Conservation (phyloP, 495 filamentous ascomycete genomes). For the Aspergillus baeticus region DNA sequence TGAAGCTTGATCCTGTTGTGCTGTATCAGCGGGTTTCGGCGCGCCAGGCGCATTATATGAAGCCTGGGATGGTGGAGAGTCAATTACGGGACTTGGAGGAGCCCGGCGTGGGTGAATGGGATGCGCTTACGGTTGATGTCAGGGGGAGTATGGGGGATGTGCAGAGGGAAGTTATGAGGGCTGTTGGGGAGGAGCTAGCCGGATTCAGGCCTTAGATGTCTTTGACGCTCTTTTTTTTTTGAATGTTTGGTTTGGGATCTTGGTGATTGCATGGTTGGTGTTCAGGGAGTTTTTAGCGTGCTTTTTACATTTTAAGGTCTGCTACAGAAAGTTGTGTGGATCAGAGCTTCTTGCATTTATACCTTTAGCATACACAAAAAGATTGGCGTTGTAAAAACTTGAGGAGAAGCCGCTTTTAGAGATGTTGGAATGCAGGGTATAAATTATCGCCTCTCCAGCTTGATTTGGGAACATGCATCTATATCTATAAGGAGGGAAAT, state of each 20-base stretch:
- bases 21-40: slow-evolving; percentile 71
- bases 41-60: slow-evolving; percentile 92
- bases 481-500: not conserved
- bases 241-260: slow-evolving; percentile 16
- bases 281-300: too few relatives aligned
- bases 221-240: slow-evolving; percentile 2
- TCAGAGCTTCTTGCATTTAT: too few relatives aligned
- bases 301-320: too few relatives aligned
- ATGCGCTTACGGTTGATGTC: slow-evolving; percentile 84
- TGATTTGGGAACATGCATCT: too few relatives aligned
- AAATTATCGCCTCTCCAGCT: too few relatives aligned
- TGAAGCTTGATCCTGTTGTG: slow-evolving; percentile 70
- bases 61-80: slow-evolving; percentile 92
- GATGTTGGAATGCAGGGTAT: too few relatives aligned
- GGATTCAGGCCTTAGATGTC: slow-evolving; percentile 25
- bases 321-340: too few relatives aligned
- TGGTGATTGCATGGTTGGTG: not conserved
- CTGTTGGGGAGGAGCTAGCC: slow-evolving; percentile 44
- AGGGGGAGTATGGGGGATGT: slow-evolving; percentile 63
- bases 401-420: too few relatives aligned
- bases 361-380: not conserved
- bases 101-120: slow-evolving; percentile 70
- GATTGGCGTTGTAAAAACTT: too few relatives aligned
- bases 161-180: slow-evolving; percentile 58
- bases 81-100: slow-evolving; percentile 85